phyloP scores from a whole-genome alignment of 768 basidiomycete species.

The Xanthoconium purpureum region DNA sequence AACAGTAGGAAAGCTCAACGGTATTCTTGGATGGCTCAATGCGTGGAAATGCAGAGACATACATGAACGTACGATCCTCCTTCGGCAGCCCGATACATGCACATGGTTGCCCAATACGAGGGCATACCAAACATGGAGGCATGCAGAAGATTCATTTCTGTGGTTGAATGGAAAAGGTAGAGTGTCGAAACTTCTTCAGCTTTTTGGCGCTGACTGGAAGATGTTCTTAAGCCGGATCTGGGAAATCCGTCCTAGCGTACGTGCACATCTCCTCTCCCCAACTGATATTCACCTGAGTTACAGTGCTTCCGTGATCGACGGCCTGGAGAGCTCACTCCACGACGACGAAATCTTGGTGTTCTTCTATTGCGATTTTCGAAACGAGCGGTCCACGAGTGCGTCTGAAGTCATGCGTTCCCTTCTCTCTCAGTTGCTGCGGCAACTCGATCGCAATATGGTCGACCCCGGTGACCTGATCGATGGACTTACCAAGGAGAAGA shows the following conservation, averaged over 20 bases:
- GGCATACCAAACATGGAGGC: conserved; percentile 4
- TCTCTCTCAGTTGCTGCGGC: conserved; percentile 6
- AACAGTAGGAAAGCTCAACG: not conserved
- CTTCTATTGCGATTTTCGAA: conserved; percentile 19
- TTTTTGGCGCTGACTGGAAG: not conserved
- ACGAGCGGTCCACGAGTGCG: conserved; percentile 4
- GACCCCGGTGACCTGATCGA: not conserved
- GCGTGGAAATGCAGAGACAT: conserved; percentile 4
- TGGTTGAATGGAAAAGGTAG: conserved; percentile 19
- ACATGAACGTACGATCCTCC: not conserved
- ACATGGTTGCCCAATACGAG: conserved; percentile 6
- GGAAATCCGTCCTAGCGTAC: conserved; percentile 18
- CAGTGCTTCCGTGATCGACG: conserved; percentile 15
- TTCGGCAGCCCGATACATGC: conserved; percentile 10
- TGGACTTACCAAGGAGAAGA: not conserved
- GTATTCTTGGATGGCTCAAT: not conserved
- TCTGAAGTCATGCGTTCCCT: conserved; percentile 12
- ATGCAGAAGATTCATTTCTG: not conserved
- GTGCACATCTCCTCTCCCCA: not conserved
- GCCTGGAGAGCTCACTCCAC: not conserved
- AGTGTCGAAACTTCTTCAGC: fast-evolving
- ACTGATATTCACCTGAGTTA: not conserved
- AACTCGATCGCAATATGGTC: not conserved
- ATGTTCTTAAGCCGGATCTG: conserved; percentile 10
- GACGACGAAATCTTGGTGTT: conserved; percentile 3